Conservation (phyloP, 305 asterid species). For the Lippia alba region DNA sequence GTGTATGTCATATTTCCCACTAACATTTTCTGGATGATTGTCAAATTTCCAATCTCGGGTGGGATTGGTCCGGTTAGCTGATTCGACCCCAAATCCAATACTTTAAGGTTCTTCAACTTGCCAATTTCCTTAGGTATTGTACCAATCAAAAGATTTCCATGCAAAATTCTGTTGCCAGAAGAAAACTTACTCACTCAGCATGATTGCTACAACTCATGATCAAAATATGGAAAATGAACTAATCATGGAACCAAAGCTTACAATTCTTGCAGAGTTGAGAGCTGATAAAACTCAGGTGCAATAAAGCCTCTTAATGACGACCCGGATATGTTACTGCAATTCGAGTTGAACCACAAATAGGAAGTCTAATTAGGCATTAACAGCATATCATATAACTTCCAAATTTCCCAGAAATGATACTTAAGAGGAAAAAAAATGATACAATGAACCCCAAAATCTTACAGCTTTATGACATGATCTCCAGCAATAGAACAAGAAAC, state of each 20-base stretch:
- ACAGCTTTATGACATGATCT: conserved; percentile 87
- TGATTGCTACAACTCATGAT: not conserved
- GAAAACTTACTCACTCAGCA: conserved; percentile 28
- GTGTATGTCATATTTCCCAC: conserved; percentile 40
- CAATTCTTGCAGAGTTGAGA: conserved; percentile 78
- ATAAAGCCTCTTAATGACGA: conserved; percentile 86
- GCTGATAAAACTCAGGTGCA: conserved; percentile 70
- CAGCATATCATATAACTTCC: not conserved
- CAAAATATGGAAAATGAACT: not conserved
- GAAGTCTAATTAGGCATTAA: conserved; percentile 18
- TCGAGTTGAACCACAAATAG: conserved; percentile 23
- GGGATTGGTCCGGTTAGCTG: conserved; percentile 88
- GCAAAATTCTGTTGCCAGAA: conserved; percentile 63
- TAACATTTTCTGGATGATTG: conserved; percentile 66
- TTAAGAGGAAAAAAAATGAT: not conserved
- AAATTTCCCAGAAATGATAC: conserved; percentile 1
- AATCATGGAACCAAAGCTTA: conserved; percentile 42
- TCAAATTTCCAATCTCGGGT: conserved; percentile 77
- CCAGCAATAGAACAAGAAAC: conserved; percentile 68
- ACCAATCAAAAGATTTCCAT: conserved; percentile 78
- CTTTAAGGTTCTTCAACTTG: conserved; percentile 68
- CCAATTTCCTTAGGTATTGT: conserved; percentile 90
- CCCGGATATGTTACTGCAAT: conserved; percentile 81
- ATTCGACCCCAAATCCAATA: conserved; percentile 83
- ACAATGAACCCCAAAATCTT: conserved; percentile 37